Conservation (phyloP, 2,329 filamentous ascomycete genomes). For the Calonectria hongkongensis region DNA sequence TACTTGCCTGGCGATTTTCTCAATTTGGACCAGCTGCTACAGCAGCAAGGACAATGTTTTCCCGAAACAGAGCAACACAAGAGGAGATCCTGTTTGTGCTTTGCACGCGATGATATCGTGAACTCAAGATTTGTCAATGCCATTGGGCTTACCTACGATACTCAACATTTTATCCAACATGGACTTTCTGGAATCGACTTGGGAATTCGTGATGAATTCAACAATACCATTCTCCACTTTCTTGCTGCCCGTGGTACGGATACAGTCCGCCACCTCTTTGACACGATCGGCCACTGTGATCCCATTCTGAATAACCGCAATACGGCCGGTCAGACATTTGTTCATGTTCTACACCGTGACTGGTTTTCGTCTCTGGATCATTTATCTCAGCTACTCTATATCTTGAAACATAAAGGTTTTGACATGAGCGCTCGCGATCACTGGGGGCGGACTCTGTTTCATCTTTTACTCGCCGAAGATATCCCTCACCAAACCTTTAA, state of each 20-base stretch:
- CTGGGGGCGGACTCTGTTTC: constrained; percentile 73
- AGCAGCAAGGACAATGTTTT: constrained; percentile 45
- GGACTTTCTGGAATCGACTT: constrained; percentile 40
- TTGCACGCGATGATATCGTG: constrained; percentile 49
- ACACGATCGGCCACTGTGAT: constrained; percentile 48
- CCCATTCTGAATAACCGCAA: constrained; percentile 59
- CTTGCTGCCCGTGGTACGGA: constrained; percentile 61
- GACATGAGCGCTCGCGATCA: constrained; percentile 64
- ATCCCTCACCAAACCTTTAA: constrained; percentile 58
- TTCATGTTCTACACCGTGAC: constrained; percentile 64
- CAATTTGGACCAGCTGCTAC: constrained; percentile 53
- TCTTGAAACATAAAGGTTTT: constrained; percentile 49
- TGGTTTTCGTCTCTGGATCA: constrained; percentile 57
- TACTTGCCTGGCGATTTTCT: constrained; percentile 72
- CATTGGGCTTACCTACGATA: constrained; percentile 49
- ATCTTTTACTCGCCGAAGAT: constrained; percentile 61
- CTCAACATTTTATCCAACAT: constrained; percentile 40
- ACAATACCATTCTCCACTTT: constrained; percentile 69
- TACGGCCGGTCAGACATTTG: constrained; percentile 68
- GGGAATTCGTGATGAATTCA: constrained; percentile 62
- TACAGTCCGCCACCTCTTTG: constrained; percentile 52
- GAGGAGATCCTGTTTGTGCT: constrained; percentile 56
- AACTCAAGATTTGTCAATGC: constrained; percentile 57
- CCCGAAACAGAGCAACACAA: constrained; percentile 50
- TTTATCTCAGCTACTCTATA: constrained; percentile 56